Evolutionary conservation across 2,329 filamentous ascomycete species (phyloP), one percentile per base, ranked within the genome.

Genomic region (Fusarium subglutinans): DNA sequence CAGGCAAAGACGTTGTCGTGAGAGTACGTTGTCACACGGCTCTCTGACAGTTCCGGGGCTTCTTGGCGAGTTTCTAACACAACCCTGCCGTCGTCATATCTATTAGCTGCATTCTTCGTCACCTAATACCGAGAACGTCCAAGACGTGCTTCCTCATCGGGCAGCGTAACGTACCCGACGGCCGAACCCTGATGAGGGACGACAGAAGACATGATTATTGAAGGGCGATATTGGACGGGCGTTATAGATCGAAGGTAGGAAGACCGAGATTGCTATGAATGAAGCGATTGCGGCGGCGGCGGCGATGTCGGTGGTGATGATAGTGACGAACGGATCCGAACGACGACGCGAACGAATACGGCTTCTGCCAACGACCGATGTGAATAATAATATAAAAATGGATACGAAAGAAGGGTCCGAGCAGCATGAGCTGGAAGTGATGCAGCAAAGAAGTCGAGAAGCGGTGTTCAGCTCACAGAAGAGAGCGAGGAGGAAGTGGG

Each of bases 131-230:
- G n/a, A 58, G 41, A 61, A 68, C 30, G 24, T 26, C 26, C 30
- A 30, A 58, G 41, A n/a, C 43, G 48, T 44, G 45, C 26, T 26
- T 24, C 24, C 40, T 22, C 37, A 55, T 37, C 18, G 38, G 38
- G 53, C 50, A 33, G 40, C 43, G 37, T 20, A 33, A 68, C 71
- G 13, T 74, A 74, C 71, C 55, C 40, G 14, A 18, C 35, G 63
- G 44, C 70, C 51, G 71, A 74, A 38, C 67, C 67, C 41, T 65
- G 67, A 22, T 59, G 55, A 43, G 67, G 50, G 15, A 10, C 26
- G 47, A 61, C 44, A 24, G 71, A 73, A n/a, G 66, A 61, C 71
- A 74, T 74, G 22, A 22, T n/a, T 30, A 12, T n/a, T 28, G 15
- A 28, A 26, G 4, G 30, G 28, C 28, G 33, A 51, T 61, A 41